Base-by-base conservation (phyloP, 2,329 filamentous ascomycete species). In the Talaromyces verruculosus region DNA sequence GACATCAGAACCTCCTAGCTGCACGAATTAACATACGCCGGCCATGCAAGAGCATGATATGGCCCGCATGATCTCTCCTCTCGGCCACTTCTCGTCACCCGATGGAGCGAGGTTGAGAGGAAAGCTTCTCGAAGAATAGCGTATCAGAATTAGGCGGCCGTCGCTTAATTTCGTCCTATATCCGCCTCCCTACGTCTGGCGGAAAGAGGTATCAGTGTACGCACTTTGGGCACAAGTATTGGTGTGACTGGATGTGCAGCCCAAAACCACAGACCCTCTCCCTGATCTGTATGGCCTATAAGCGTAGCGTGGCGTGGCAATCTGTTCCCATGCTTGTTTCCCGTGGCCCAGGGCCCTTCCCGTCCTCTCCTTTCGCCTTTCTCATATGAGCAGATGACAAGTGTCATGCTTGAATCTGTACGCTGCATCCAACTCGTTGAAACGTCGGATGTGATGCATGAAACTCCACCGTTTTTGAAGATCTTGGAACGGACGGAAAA, bases 181-280 rank as follows among this genome's bases (percentile, higher is more conserved):
- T 37, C n/a, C 35, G 35, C 15, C 28, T 22, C 10, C 33, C n/a
- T 15, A 57, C 30, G 11, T n/a, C 33, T 57, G 19, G 33, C n/a
- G 10, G 30, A 57, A 53, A 19, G 17, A 17, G 17, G 51, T 25
- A 53, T 17, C 2, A 35, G 30, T 22, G 11, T 5, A 35, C 10
- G 28, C 30, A 55, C 30, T 37, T 11, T 33, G 51, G 30, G 19
- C 49, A 57, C 53, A 37, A 13, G 30, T 25, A 22, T 8, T 22
- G n/a, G 39, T 57, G 64, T 65, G 64, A 65, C 53, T 33, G 39
- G 53, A 25, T 41, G 62, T 65, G 64, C 64, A 65, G 58, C 28
- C 19, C n/a, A 22, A 57, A 37, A 37, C 30, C 53, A 37, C 33
- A 37, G 53, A 57, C 53, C 53, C 53, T 57, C n/a, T 55, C n/a